Percentiles rank a stretch among this genome's conserved stretches.
Evolutionary conservation across 345 rosid genomes (phyloP).

Genomic region (Psidium guajava): DNA sequence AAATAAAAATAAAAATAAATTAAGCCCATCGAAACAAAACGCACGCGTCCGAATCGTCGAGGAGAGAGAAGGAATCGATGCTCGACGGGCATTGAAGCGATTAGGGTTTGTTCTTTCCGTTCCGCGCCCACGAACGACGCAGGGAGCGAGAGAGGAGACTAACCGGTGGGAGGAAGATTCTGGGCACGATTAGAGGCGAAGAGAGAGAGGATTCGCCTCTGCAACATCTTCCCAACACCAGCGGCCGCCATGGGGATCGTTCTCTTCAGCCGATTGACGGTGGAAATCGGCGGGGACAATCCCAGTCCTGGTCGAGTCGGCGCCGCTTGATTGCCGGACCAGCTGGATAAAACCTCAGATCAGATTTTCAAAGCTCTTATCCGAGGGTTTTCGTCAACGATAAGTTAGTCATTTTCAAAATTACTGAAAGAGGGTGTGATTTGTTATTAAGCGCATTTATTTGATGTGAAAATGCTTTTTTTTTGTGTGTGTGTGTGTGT

Average conservation of each 20-base stretch:
- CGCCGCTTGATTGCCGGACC: neutral
- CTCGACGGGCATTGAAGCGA: neutral
- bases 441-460: no score
- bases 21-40: neutral
- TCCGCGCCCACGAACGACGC: neutral
- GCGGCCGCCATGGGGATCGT: conserved; percentile 3
- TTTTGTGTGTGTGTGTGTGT: no score
- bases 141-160: neutral
- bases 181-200: neutral
- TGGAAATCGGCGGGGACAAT: neutral
- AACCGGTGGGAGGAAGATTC: conserved; percentile 9
- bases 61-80: neutral
- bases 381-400: no score
- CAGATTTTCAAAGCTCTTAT: no score
- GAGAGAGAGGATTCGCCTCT: conserved; percentile 18
- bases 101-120: neutral
- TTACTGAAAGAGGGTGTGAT: no score
- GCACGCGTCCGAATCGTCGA: rapidly evolving
- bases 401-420: no score
- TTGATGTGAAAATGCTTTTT: no score
- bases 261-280: neutral
- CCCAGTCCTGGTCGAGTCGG: neutral
- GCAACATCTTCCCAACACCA: conserved; percentile 5
- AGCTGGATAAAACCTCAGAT: neutral
- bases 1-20: no score